Conservation (phyloP, 805 yeast species). For the Nakazawaea laoshanensis region DNA sequence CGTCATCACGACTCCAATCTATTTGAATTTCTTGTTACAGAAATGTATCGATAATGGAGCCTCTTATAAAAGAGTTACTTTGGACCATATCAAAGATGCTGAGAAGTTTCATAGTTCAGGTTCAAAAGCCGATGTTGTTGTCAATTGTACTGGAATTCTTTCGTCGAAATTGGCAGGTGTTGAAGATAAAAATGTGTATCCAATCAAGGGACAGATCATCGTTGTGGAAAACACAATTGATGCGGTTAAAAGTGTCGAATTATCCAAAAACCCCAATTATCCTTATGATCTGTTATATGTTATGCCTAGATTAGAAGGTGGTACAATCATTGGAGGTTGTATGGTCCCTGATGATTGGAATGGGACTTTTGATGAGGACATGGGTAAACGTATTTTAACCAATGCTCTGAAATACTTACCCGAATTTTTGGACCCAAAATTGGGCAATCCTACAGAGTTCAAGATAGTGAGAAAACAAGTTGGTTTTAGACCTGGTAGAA, state of each 20-base stretch:
- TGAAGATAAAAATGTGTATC: conserved; percentile 33
- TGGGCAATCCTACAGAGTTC: conserved; percentile 24
- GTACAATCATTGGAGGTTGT: conserved; percentile 56
- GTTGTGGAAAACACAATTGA: conserved; percentile 37
- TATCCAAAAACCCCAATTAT: conserved; percentile 24
- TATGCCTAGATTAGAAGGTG: conserved; percentile 73
- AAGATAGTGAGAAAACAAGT: conserved; percentile 46
- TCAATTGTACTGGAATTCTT: conserved; percentile 51
- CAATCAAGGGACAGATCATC: conserved; percentile 53
- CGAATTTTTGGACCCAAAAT: conserved; percentile 31
- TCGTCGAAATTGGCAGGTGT: conserved; percentile 38
- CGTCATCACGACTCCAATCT: conserved; percentile 50
- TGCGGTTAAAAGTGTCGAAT: conserved; percentile 24
- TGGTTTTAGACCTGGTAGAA: conserved; percentile 64
- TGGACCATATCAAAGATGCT: conserved; percentile 41
- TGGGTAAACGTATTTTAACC: conserved; percentile 33
- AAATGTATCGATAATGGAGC: conserved; percentile 40
- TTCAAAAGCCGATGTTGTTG: conserved; percentile 35
- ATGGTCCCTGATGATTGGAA: conserved; percentile 37
- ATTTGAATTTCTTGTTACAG: conserved; percentile 42
- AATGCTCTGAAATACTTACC: conserved; percentile 45
- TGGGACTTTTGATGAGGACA: conserved; percentile 33
- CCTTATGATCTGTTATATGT: conserved; percentile 45
- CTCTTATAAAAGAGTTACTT: conserved; percentile 28
- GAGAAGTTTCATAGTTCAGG: conserved; percentile 29